Conservation (phyloP, 129 eudicot genomes). For the Lonicera japonica region DNA sequence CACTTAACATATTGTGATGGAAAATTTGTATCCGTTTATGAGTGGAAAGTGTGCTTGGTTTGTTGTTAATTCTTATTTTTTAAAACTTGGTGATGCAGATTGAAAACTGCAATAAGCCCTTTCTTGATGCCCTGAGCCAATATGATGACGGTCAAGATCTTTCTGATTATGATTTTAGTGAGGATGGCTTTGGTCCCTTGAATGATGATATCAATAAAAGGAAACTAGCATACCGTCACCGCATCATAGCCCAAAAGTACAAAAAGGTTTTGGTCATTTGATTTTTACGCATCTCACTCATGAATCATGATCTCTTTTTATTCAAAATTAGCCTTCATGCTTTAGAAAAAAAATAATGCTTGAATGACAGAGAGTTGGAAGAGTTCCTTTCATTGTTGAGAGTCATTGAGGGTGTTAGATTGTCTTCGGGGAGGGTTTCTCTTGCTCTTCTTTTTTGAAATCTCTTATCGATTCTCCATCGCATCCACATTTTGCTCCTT, state of each 20-base stretch:
- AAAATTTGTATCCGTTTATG: too few species aligned
- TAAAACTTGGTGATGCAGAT: conserved; percentile 32
- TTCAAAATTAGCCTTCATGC: too few species aligned
- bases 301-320: background rate
- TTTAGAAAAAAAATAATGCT: too few species aligned
- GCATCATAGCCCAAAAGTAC: conserved; percentile 62
- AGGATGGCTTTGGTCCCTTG: conserved; percentile 55
- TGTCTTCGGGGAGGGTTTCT: too few species aligned
- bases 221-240: conserved; percentile 78
- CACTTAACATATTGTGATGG: background rate
- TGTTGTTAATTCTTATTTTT: background rate
- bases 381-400: too few species aligned
- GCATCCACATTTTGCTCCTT: too few species aligned
- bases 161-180: conserved; percentile 63
- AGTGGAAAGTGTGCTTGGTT: too few species aligned
- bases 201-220: conserved; percentile 56
- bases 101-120: conserved; percentile 76
- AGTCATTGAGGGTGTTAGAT: too few species aligned
- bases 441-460: too few species aligned
- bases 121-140: conserved; percentile 47
- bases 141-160: conserved; percentile 82
- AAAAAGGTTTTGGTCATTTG: conserved; percentile 46
- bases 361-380: too few species aligned
- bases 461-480: too few species aligned
- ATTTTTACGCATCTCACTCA: background rate